Evolutionary conservation across 2,329 filamentous ascomycete genomes (phyloP), one percentile per base, ranked within the genome.

Genomic region (Sclerotiophoma versabilis): DNA sequence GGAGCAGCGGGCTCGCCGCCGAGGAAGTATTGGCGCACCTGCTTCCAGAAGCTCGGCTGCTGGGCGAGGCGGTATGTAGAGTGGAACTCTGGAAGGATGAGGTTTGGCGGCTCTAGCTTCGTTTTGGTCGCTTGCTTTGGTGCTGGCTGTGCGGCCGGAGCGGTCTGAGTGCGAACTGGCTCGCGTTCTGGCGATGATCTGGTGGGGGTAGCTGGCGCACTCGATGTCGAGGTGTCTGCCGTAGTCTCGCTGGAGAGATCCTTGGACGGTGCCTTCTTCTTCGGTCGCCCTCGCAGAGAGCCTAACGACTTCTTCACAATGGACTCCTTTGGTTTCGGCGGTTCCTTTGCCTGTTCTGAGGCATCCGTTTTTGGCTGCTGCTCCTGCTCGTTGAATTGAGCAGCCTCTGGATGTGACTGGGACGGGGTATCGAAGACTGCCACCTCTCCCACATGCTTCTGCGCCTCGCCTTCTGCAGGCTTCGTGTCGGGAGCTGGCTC

Each of bases 71-170:
- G 82, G 62, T 92, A 93, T 0, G 89, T 91, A 62, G 81, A 84
- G 8, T 76, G 77, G 63, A 93, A 91, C 0, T 86, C 85, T 0
- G 90, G 90, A 0, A 92, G 77, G 1, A 93, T 74, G 1, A 91
- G 74, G 58, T 92, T 92, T 0, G 81, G 79, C 1, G 83, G 63
- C 41, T 76, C 76, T 29, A 69, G 61, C 45, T 69, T 70, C 15
- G 39, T 36, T 30, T 64, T 70, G 2, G 57, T 30, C 2, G 57
- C 36, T 45, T 66, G 63, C 34, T 72, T 74, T 1, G 61, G 57
- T 14, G 58, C 54, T 15, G 65, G 42, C 36, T 74, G 72, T 25
- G 72, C 65, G 23, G 60, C 54, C 5, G 68, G 63, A 5, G 68
- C 65, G 12, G 65, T 63, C 1, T 70, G 65, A 3, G 65, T 58